phyloP scores from a whole-genome alignment of 179 eudicot species.

The Pouteria campechiana region DNA sequence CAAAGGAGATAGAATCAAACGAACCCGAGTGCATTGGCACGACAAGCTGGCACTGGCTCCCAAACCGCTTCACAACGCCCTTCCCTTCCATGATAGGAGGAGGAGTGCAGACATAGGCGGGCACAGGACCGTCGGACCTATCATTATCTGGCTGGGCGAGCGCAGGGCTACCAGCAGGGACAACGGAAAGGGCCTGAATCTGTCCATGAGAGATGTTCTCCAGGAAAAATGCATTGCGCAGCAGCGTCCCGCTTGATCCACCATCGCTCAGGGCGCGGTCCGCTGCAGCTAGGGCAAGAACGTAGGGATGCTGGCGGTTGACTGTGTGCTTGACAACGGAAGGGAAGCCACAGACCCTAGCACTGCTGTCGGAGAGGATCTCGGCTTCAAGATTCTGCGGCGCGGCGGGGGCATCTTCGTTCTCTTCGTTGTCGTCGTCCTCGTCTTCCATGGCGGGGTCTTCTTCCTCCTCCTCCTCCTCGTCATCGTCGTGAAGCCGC shows the following conservation, averaged over 20 bases:
- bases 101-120: slow-evolving; percentile 42
- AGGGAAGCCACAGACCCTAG: slow-evolving; percentile 55
- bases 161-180: slow-evolving; percentile 41
- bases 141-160: slow-evolving; percentile 37
- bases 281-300: slow-evolving; percentile 28
- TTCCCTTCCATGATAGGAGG: slow-evolving; percentile 57
- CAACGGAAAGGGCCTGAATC: slow-evolving; percentile 69
- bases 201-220: slow-evolving; percentile 89
- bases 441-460: slow-evolving; percentile 31
- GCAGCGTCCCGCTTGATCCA: slow-evolving; percentile 24
- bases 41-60: slow-evolving; percentile 38
- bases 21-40: slow-evolving; percentile 85
- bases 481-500: slow-evolving; percentile 37
- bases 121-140: slow-evolving; percentile 3
- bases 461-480: slow-evolving; percentile 34
- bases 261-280: slow-evolving; percentile 34
- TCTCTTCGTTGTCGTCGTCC: slow-evolving; percentile 35
- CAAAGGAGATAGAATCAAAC: neutral
- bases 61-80: slow-evolving; percentile 62
- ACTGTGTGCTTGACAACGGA: slow-evolving; percentile 37
- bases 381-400: slow-evolving; percentile 20
- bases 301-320: slow-evolving; percentile 42
- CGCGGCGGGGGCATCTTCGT: slow-evolving; percentile 12
- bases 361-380: slow-evolving; percentile 32
- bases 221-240: slow-evolving; percentile 17